phyloP scores from a whole-genome alignment of 768 basidiomycete genomes.

The Russula sp. region DNA sequence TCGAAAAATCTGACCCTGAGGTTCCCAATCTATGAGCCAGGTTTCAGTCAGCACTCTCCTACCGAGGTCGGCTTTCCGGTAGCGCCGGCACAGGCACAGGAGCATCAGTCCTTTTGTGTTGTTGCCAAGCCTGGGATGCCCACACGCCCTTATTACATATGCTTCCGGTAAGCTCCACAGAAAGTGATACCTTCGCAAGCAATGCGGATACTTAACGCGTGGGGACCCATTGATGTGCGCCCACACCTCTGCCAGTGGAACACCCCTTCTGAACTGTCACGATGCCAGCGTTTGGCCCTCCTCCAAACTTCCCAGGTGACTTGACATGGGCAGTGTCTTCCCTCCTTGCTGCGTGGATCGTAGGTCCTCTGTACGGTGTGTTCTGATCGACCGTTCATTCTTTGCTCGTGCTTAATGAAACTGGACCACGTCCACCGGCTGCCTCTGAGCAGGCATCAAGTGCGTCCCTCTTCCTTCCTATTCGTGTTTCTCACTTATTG shows the following conservation, averaged over 20 bases:
- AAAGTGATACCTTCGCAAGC: background rate
- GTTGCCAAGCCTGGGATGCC: background rate
- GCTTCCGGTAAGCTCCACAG: background rate
- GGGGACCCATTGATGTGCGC: background rate
- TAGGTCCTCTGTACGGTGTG: constrained; percentile 14
- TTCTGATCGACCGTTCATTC: background rate
- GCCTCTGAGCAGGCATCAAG: constrained; percentile 7
- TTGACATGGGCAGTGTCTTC: background rate
- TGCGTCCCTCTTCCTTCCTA: background rate
- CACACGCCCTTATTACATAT: background rate
- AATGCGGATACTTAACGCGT: background rate
- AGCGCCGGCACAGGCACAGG: background rate
- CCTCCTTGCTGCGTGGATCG: background rate
- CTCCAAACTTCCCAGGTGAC: constrained; percentile 6
- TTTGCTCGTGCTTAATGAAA: background rate
- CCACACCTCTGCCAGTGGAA: background rate
- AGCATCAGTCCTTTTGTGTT: background rate
- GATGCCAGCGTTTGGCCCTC: background rate
- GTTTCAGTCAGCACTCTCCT: background rate
- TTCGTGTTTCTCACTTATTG: background rate
- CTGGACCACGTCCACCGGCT: background rate
- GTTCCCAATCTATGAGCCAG: background rate
- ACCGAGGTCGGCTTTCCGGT: background rate
- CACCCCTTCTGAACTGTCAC: background rate
- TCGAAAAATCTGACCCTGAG: background rate